Percentiles rank a stretch among this genome's conserved stretches.
Conservation (phyloP, 2,329 filamentous ascomycete species). For the Penicillium psychrosexuale region DNA sequence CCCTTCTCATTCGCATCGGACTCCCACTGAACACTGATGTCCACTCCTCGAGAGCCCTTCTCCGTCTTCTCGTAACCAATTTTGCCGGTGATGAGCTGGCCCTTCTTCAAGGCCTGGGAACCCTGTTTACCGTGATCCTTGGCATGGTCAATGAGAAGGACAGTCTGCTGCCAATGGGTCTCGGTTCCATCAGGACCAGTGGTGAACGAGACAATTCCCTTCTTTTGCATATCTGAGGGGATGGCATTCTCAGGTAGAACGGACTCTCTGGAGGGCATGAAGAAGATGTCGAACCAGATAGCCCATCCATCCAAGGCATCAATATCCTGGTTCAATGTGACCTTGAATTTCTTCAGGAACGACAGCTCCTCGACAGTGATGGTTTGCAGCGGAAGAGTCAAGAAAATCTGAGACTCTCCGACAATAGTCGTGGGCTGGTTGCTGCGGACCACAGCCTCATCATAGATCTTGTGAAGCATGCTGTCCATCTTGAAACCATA, state of each 20-base stretch:
- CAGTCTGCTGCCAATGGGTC: constrained; percentile 88
- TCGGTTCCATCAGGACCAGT: constrained; percentile 73
- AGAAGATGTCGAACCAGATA: constrained; percentile 94
- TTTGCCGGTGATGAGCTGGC: constrained; percentile 61
- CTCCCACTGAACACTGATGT: constrained; percentile 64
- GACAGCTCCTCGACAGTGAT: constrained; percentile 68
- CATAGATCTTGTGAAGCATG: constrained; percentile 79
- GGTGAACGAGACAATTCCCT: constrained; percentile 73
- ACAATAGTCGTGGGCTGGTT: constrained; percentile 58
- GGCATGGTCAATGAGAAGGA: constrained; percentile 65
- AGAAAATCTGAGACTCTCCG: constrained; percentile 62
- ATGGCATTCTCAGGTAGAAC: constrained; percentile 56
- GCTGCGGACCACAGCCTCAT: constrained; percentile 75
- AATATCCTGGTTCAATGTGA: constrained; percentile 59
- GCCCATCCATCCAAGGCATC: constrained; percentile 79
- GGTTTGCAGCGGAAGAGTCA: constrained; percentile 72
- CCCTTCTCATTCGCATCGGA: constrained; percentile 43
- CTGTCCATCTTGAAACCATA: constrained; percentile 93
- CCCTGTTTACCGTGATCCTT: constrained; percentile 43
- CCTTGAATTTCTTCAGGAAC: constrained; percentile 68
- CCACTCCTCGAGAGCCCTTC: constrained; percentile 66
- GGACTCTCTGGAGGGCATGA: constrained; percentile 60
- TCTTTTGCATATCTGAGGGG: constrained; percentile 58
- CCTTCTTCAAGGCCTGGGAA: constrained; percentile 48
- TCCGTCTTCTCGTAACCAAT: constrained; percentile 68